Percentiles rank a stretch among this genome's conserved stretches.
Evolutionary conservation across 371 early-diverging fungal species (phyloP).

Genomic region (Chytridiales sp.): DNA sequence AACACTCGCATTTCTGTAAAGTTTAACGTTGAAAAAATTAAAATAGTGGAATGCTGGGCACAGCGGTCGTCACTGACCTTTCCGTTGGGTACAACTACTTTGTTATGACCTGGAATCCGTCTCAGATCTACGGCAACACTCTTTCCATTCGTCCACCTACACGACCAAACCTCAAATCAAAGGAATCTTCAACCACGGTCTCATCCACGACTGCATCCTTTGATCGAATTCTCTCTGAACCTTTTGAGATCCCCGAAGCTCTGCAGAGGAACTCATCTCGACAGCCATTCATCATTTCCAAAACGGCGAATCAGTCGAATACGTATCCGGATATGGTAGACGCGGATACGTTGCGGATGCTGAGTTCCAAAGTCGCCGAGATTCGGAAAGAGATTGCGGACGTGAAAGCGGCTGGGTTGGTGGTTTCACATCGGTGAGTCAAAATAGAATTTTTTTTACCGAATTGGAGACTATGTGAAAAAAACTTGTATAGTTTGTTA

Average conservation of each 20-base stretch:
- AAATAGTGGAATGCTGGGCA: background rate
- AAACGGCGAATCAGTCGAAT: background rate
- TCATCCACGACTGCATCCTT: background rate
- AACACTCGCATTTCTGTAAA: constrained; percentile 5
- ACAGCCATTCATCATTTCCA: constrained; percentile 2
- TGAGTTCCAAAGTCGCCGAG: constrained; percentile 2
- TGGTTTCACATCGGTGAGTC: too few species aligned
- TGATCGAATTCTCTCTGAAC: background rate
- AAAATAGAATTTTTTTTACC: too few species aligned
- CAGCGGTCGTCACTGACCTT: too few species aligned
- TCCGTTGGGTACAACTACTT: background rate
- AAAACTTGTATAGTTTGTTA: too few species aligned
- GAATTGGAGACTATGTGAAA: too few species aligned
- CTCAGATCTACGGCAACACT: background rate
- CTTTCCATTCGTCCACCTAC: background rate
- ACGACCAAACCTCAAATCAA: background rate
- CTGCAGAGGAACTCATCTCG: constrained; percentile 1
- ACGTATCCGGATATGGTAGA: background rate
- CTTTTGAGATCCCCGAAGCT: constrained; percentile 12
- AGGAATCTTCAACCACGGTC: background rate
- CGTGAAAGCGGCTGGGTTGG: constrained; percentile 3
- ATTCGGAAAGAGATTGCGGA: constrained; percentile 8
- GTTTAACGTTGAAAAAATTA: background rate
- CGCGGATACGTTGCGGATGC: constrained; percentile 3
- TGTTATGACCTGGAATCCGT: too few species aligned